Evolutionary conservation across 1,284 basidiomycete genomes (phyloP), one percentile per base, ranked within the genome.

Genomic region (Apiotrichum siamense): DNA sequence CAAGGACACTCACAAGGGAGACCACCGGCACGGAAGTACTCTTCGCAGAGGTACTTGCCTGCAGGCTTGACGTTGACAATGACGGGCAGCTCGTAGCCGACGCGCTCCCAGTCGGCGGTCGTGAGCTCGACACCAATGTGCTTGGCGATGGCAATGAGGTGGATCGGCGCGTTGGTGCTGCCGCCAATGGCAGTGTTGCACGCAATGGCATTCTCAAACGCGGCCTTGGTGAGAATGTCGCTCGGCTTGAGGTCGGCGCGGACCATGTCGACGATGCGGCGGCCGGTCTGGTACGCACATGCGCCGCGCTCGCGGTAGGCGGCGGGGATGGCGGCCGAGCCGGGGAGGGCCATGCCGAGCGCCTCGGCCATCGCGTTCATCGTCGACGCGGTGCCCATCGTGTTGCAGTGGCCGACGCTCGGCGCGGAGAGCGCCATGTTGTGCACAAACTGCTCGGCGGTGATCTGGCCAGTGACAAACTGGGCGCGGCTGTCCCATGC

Each of bases 341-440:
- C 89, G 0, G 92, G 92, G 25, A 96, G 77, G 18, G 88, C 88
- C 81, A 97, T 87, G 29, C 92, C 93, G 57, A 96, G 80, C 1
- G 88, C 90, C 73, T 97, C 92, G 33, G 94, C 80, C 18, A 85
- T 84, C 31, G 86, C 85, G 59, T 87, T 88, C 88, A 92, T 91
- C 2, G 89, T 91, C 58, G 57, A 62, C 15, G 66, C 67, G 3
- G 68, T 70, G 25, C 72, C 72, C 62, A 74, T 69, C 12, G 72
- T 74, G 57, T 74, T 74, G 55, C 72, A 74, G 58, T 73, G 70
- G 3, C 71, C 68, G 12, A 60, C 57, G 37, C 55, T 48, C 41
- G 69, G 69, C 1, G 70, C 71, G 4, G 68, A 69, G 6, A 66
- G 55, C 24, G 63, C 67, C 20, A 73, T 63, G 46, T 68, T 53